A percentile compares a stretch with the other conserved stretches of the same genome.
Evolutionary conservation across 2,329 filamentous ascomycete species (phyloP).

Genomic region (Scortechinia acanthostroma): DNA sequence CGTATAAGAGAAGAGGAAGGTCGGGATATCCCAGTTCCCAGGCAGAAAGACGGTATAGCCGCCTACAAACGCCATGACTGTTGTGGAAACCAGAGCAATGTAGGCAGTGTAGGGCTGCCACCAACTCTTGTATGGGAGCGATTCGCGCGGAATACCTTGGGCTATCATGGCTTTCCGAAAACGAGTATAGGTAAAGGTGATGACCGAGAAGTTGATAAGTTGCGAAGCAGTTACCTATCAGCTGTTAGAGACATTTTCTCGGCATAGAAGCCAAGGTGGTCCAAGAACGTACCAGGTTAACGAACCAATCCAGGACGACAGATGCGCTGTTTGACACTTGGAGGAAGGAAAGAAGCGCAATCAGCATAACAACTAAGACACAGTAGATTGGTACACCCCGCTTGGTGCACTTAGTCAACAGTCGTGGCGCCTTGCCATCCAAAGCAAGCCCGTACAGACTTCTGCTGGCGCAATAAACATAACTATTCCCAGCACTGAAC

Average conservation of each 20-base stretch:
- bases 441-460: conserved; percentile 63
- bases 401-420: conserved; percentile 53
- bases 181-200: conserved; percentile 64
- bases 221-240: conserved; percentile 70
- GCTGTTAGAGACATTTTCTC: conserved; percentile 20
- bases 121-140: neutral
- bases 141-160: conserved; percentile 56
- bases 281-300: too few relatives aligned
- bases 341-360: conserved; percentile 68
- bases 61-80: neutral
- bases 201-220: conserved; percentile 66
- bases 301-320: conserved; percentile 67
- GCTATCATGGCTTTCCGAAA: conserved; percentile 64
- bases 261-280: conserved; percentile 10
- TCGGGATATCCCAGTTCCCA: neutral
- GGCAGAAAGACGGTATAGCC: neutral
- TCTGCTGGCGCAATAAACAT: conserved; percentile 62
- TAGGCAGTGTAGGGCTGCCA: neutral
- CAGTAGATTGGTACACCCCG: conserved; percentile 70
- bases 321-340: conserved; percentile 61
- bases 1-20: neutral
- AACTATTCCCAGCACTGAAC: conserved; percentile 56
- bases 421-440: conserved; percentile 56
- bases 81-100: neutral
- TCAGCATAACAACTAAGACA: conserved; percentile 55